phyloP scores from a whole-genome alignment of 768 basidiomycete species.

The Sporobolomyces roseus region DNA sequence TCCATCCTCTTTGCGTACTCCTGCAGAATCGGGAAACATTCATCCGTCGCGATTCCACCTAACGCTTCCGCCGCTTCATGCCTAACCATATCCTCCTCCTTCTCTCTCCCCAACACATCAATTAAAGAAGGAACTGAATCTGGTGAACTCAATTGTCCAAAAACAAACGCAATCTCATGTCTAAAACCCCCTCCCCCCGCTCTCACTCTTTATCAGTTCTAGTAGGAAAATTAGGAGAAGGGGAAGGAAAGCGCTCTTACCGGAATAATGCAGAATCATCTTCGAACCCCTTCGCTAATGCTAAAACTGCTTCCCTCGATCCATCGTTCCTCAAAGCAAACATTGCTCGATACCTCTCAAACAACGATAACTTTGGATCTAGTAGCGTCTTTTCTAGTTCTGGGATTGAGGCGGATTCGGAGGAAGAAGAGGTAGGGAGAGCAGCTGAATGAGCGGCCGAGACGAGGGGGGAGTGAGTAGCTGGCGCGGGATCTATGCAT shows the following conservation, averaged over 20 bases:
- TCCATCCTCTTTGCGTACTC: slow-evolving; percentile 77
- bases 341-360: slow-evolving; percentile 96
- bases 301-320: slow-evolving; percentile 74
- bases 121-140: slow-evolving; percentile 83
- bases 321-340: slow-evolving; percentile 85
- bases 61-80: slow-evolving; percentile 98
- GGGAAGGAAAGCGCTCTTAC: slow-evolving; percentile 52
- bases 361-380: slow-evolving; percentile 66
- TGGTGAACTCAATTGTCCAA: slow-evolving; percentile 86
- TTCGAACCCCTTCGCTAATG: slow-evolving; percentile 81
- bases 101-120: slow-evolving; percentile 63
- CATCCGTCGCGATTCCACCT: slow-evolving; percentile 91
- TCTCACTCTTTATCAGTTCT: neutral
- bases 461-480: slow-evolving; percentile 49
- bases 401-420: slow-evolving; percentile 50
- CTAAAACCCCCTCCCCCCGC: slow-evolving; percentile 50
- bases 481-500: slow-evolving; percentile 85
- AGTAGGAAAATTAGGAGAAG: neutral
- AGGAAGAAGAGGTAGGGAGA: slow-evolving; percentile 38
- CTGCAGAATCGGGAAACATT: slow-evolving; percentile 77
- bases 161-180: slow-evolving; percentile 97
- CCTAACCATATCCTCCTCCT: slow-evolving; percentile 92
- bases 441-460: slow-evolving; percentile 50
- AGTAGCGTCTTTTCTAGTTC: slow-evolving; percentile 63
- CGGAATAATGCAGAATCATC: slow-evolving; percentile 91